Conservation (phyloP, 768 basidiomycete species). For the Tubosaeta sp. region DNA sequence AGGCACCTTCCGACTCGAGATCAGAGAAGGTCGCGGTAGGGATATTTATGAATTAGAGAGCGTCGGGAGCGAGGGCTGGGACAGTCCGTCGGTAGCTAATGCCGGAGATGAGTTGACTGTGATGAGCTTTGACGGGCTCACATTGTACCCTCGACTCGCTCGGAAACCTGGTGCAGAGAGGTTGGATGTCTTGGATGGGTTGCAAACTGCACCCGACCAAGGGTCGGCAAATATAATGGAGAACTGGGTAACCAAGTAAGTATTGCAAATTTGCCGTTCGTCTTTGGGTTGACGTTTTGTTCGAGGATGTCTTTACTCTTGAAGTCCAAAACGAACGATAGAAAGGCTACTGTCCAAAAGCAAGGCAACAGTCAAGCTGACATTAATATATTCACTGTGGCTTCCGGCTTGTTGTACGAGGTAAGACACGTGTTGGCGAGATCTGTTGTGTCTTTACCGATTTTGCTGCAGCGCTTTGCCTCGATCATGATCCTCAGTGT, state of each 20-base stretch:
- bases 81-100: slow-evolving; percentile 64
- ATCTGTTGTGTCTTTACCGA: neutral
- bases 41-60: slow-evolving; percentile 82
- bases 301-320: slow-evolving; percentile 46
- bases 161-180: slow-evolving; percentile 73
- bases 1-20: slow-evolving; percentile 79
- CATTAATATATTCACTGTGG: slow-evolving; percentile 99
- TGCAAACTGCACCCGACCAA: slow-evolving; percentile 28
- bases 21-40: slow-evolving; percentile 75
- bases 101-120: slow-evolving; percentile 75
- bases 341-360: slow-evolving; percentile 19
- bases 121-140: slow-evolving; percentile 87
- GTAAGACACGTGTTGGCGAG: slow-evolving; percentile 37
- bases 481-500: slow-evolving; percentile 99
- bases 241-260: slow-evolving; percentile 50
- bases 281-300: slow-evolving; percentile 1
- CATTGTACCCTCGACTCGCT: slow-evolving; percentile 75
- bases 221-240: slow-evolving; percentile 41
- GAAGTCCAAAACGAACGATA: slow-evolving; percentile 25
- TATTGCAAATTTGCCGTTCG: neutral
- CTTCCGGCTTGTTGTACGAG: slow-evolving; percentile 95
- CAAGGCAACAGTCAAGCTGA: slow-evolving; percentile 60
- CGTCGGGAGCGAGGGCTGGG: slow-evolving; percentile 86
- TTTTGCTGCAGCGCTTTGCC: slow-evolving; percentile 71
- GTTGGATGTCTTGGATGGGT: slow-evolving; percentile 70